Percentiles rank a stretch among this genome's conserved stretches.
Conservation (phyloP, 2,329 filamentous ascomycete genomes). For the Didymella segeticola region DNA sequence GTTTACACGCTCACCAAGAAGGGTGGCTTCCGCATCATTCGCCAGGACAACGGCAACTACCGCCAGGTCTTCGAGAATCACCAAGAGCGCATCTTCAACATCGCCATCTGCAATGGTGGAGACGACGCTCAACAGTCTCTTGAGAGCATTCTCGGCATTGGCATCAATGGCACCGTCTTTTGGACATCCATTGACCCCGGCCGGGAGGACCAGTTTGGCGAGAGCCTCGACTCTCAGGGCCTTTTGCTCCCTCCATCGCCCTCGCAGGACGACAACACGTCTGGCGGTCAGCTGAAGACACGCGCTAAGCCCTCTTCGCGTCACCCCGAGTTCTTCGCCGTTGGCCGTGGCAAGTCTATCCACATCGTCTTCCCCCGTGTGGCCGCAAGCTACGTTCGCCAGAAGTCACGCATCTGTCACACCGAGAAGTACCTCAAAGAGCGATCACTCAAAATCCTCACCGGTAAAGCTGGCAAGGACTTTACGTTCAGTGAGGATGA, state of each 20-base stretch:
- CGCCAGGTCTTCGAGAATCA: constrained; percentile 90
- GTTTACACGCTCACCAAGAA: constrained; percentile 93
- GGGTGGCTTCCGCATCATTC: constrained; percentile 89
- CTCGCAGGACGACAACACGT: constrained; percentile 86
- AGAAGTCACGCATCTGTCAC: constrained; percentile 70
- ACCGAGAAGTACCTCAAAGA: constrained; percentile 87
- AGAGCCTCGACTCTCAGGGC: constrained; percentile 83
- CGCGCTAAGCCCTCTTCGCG: constrained; percentile 87
- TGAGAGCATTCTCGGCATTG: constrained; percentile 89
- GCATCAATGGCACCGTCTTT: constrained; percentile 95
- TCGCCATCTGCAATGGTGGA: constrained; percentile 75
- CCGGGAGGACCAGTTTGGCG: constrained; percentile 67
- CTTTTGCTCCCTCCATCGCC: constrained; percentile 88
- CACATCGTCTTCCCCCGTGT: constrained; percentile 76
- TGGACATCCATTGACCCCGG: constrained; percentile 74
- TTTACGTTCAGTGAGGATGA: constrained; percentile 98
- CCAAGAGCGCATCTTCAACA: constrained; percentile 93
- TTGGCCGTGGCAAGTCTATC: constrained; percentile 94
- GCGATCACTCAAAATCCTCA: constrained; percentile 90
- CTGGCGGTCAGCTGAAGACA: constrained; percentile 93
- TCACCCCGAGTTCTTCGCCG: constrained; percentile 92
- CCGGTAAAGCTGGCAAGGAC: constrained; percentile 97
- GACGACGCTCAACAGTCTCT: constrained; percentile 53
- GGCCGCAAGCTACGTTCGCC: constrained; percentile 60
- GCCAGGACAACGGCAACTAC: constrained; percentile 91